Evolutionary conservation across 352 stramenopile genomes (phyloP), one percentile per base, ranked within the genome.

Genomic region (Salisapilia sapeloensis): DNA sequence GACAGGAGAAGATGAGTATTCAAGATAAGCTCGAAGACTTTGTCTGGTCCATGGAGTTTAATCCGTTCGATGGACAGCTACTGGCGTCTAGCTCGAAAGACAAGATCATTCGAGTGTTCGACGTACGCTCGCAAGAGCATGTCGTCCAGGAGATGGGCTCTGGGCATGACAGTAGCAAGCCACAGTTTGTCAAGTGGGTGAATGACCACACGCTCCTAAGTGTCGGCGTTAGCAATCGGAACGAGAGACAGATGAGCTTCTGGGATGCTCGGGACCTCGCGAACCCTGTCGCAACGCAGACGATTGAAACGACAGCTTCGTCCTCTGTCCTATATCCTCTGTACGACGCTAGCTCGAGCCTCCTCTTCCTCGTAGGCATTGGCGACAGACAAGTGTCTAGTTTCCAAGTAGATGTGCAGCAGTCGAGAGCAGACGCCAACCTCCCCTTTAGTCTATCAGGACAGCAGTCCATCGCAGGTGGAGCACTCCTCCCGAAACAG

Each of bases 31-130:
- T 86, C 11, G 70, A 85, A 19, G 74, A 89, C 33, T 54, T 69
- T 20, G 52, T 69, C 5, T 86, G 64, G 66, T 83, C 80, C 37
- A 65, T 76, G 30, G 55, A 44, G 1, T 84, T 86, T 33, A 89
- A 56, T 33, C 42, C 41, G 2, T 32, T 21, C 20, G 65, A 89
- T 18, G 74, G 67, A 6, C 44, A 44, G 27, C 29, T 86, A 28
- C 33, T 89, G 3, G 69, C 70, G 19, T 84, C 66, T 6, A 53
- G 67, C 19, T 80, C 63, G 28, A 64, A 70, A 9, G 74, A 60
- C 26, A 74, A 70, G 35, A 61, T 89, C 19, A 44, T 89, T 20
- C 59, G 63, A 26, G 62, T 89, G 28, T 80, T 89, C 31, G 69
- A 85, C 16, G 65, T 66, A 24, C 72, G 72, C 6, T 33, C 44